Conservation (phyloP, 2,329 filamentous ascomycete genomes). For the Alternaria longipes region DNA sequence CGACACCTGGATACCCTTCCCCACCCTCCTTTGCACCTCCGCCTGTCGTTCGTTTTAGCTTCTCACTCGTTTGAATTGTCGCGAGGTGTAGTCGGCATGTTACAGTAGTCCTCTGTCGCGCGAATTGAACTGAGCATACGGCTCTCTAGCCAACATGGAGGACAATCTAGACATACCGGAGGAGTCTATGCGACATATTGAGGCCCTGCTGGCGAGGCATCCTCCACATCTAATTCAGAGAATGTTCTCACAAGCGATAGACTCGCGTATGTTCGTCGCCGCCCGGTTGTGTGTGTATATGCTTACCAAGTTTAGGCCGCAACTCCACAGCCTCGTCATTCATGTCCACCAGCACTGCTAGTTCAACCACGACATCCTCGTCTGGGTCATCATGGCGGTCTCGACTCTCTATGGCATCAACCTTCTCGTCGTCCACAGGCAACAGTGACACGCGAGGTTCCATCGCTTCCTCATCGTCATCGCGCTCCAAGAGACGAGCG, state of each 20-base stretch:
- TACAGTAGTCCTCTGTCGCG: constrained; percentile 16
- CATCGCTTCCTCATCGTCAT: constrained; percentile 42
- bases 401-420: constrained; percentile 45
- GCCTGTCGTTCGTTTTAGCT: constrained; percentile 20
- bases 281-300: neutral
- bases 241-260: constrained; percentile 50
- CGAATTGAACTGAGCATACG: constrained; percentile 21
- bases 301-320: constrained; percentile 43
- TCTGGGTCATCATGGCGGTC: constrained; percentile 46
- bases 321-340: constrained; percentile 47
- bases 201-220: constrained; percentile 48
- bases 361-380: constrained; percentile 41
- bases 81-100: constrained; percentile 33
- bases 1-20: constrained; percentile 31
- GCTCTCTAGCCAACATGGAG: constrained; percentile 39
- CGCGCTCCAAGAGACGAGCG: constrained; percentile 41
- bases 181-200: constrained; percentile 51
- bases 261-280: constrained; percentile 41
- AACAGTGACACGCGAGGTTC: constrained; percentile 44
- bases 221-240: constrained; percentile 48
- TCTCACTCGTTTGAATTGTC: constrained; percentile 16
- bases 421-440: constrained; percentile 41
- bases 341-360: constrained; percentile 42
- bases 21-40: constrained; percentile 31
- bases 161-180: constrained; percentile 48